These are phyloP conservation scores for Candida nonsorbophila DNA, from an alignment of 805 yeast species.

Conservation along the genomic window DNA sequence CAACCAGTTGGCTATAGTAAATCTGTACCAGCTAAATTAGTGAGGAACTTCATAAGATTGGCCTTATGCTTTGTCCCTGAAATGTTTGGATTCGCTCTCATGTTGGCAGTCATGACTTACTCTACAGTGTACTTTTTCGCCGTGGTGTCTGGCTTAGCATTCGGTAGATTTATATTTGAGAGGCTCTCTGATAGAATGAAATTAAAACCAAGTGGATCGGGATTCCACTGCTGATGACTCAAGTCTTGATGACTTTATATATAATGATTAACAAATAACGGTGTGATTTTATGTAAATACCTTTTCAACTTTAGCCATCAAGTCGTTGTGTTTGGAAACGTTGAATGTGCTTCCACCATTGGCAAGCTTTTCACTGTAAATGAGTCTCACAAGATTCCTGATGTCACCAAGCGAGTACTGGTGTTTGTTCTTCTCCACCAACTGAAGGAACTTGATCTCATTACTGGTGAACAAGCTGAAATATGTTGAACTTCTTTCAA, in stretches of 20 bases:
- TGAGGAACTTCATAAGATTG: slow-evolving; percentile 53
- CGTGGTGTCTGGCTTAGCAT: slow-evolving; percentile 60
- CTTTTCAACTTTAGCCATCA: slow-evolving; percentile 20
- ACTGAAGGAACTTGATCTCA: slow-evolving; percentile 43
- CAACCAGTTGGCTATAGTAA: background rate
- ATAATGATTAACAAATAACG: slow-evolving; percentile 3
- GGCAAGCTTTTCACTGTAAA: slow-evolving; percentile 41
- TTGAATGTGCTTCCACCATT: slow-evolving; percentile 35
- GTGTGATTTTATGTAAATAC: background rate
- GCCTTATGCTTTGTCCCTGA: slow-evolving; percentile 55
- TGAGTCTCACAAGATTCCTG: slow-evolving; percentile 47
- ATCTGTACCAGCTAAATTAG: slow-evolving; percentile 5
- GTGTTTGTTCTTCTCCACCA: slow-evolving; percentile 24
- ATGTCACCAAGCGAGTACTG: slow-evolving; percentile 40
- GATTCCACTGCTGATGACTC: background rate
- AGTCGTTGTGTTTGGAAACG: slow-evolving; percentile 32
- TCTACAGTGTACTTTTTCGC: slow-evolving; percentile 68
- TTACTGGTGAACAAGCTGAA: slow-evolving; percentile 50
- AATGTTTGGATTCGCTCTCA: slow-evolving; percentile 62
- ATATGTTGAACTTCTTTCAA: slow-evolving; percentile 47
- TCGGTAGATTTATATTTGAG: slow-evolving; percentile 67
- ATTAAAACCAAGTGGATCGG: slow-evolving; percentile 7
- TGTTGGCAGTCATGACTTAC: slow-evolving; percentile 77
- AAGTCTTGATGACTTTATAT: background rate
- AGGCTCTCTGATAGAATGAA: slow-evolving; percentile 41